Conservation (phyloP, 2,329 filamentous ascomycete species). For the Claviceps arundinis region DNA sequence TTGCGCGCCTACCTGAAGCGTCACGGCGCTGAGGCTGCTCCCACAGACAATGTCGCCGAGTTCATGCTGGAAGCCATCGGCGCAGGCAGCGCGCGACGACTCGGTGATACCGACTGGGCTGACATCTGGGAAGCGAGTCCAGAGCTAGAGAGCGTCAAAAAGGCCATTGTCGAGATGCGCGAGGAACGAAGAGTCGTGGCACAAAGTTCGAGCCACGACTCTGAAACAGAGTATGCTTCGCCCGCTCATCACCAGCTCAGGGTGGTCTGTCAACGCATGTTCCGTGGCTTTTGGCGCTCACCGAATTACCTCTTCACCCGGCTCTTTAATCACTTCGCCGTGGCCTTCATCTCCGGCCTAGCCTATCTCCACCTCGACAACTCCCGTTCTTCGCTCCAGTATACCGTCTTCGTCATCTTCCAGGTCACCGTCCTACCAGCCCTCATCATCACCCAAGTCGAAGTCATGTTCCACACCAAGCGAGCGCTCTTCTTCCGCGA, state of each 20-base stretch:
- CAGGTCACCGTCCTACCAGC: slow-evolving; percentile 75
- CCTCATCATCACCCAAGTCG: slow-evolving; percentile 70
- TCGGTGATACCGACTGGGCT: slow-evolving; percentile 66
- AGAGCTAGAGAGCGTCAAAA: slow-evolving; percentile 54
- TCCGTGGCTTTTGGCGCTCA: slow-evolving; percentile 70
- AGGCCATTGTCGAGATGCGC: slow-evolving; percentile 55
- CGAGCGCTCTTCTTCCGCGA: slow-evolving; percentile 79
- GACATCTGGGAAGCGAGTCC: slow-evolving; percentile 65
- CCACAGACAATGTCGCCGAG: slow-evolving; percentile 50
- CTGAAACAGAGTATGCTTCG: slow-evolving; percentile 70
- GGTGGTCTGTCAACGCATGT: slow-evolving; percentile 58
- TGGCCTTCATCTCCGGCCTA: slow-evolving; percentile 66
- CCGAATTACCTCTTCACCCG: slow-evolving; percentile 84
- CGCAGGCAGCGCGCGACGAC: slow-evolving; percentile 56
- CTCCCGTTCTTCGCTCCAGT: slow-evolving; percentile 64
- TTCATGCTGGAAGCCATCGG: slow-evolving; percentile 82
- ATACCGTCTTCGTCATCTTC: slow-evolving; percentile 83
- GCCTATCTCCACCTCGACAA: slow-evolving; percentile 68
- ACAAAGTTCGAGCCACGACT: slow-evolving; percentile 30
- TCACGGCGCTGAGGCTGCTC: slow-evolving; percentile 45
- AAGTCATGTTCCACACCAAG: slow-evolving; percentile 66
- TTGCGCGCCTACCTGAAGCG: slow-evolving; percentile 51
- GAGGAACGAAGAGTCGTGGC: slow-evolving; percentile 34
- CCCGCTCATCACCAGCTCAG: slow-evolving; percentile 68
- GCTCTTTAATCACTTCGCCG: slow-evolving; percentile 70